Percentiles rank a stretch among this genome's conserved stretches.
These are phyloP conservation scores for Macrolepiota dolichaula DNA, from an alignment of 768 basidiomycete species.

Conservation along the genomic window DNA sequence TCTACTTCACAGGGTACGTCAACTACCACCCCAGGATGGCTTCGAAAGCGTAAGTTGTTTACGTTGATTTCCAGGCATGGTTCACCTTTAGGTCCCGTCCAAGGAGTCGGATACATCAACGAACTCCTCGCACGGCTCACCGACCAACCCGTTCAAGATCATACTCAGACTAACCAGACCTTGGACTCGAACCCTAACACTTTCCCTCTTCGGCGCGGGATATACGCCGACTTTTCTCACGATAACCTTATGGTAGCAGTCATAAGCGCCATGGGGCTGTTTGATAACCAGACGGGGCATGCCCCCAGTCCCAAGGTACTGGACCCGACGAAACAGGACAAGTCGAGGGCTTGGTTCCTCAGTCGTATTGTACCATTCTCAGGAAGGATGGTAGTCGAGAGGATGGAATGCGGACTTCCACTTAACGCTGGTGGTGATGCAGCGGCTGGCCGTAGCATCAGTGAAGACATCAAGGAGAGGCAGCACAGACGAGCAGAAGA, in stretches of 20 bases:
- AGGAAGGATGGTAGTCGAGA: conserved; percentile 71
- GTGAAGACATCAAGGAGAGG: conserved; percentile 11
- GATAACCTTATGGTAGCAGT: conserved; percentile 85
- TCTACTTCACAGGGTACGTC: conserved; percentile 69
- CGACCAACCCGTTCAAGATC: conserved; percentile 53
- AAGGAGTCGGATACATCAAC: conserved; percentile 85
- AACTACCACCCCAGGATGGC: background rate
- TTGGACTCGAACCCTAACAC: conserved; percentile 59
- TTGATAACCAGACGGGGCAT: conserved; percentile 24
- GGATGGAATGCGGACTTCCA: conserved; percentile 40
- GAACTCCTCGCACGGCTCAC: conserved; percentile 83
- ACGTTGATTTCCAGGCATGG: conserved; percentile 47
- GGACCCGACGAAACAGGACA: conserved; percentile 30
- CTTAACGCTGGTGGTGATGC: background rate
- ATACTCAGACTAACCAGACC: conserved; percentile 75
- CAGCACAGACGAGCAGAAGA: conserved; percentile 8
- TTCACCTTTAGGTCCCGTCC: conserved; percentile 64
- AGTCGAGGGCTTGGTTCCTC: conserved; percentile 45
- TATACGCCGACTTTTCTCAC: conserved; percentile 83
- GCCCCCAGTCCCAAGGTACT: conserved; percentile 15
- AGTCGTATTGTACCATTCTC: conserved; percentile 72
- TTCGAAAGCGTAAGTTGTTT: background rate
- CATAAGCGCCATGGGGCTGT: conserved; percentile 58
- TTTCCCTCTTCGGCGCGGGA: conserved; percentile 63
- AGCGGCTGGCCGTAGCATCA: background rate